A percentile compares a stretch with the other conserved stretches of the same genome.
Evolutionary conservation across 2,329 filamentous ascomycete species (phyloP).

Genomic region (Dendryphion nanum): DNA sequence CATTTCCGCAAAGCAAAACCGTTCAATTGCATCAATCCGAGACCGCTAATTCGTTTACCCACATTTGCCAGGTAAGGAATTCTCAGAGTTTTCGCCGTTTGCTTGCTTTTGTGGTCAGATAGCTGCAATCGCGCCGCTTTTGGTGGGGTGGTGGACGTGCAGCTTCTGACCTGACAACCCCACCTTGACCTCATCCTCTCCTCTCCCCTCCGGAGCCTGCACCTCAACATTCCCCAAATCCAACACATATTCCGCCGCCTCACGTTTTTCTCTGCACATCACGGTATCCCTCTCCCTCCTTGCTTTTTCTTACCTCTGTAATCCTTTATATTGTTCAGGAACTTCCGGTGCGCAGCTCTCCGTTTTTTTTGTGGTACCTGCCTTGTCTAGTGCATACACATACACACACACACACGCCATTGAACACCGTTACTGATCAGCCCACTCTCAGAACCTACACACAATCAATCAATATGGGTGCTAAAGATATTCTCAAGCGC

Average conservation of each 20-base stretch:
- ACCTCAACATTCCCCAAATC: slow-evolving; percentile 2
- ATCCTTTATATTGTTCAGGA: no score
- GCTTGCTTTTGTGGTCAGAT: no score
- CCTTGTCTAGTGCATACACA: no score
- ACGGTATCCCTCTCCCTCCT: slow-evolving; percentile 3
- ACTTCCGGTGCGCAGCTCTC: no score
- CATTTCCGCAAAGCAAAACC: slow-evolving; percentile 11
- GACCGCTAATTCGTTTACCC: no score
- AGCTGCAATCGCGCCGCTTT: no score
- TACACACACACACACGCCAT: no score
- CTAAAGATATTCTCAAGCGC: slow-evolving; percentile 52
- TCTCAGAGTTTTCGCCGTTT: no score
- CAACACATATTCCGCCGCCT: slow-evolving; percentile 1
- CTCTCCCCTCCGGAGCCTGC: slow-evolving; percentile 1
- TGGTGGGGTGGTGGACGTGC: slow-evolving; percentile 9
- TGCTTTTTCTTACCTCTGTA: slow-evolving; percentile 3
- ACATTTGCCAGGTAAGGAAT: no score
- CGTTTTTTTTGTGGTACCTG: no score
- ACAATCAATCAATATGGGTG: slow-evolving; percentile 46
- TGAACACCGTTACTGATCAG: no score
- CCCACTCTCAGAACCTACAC: no score
- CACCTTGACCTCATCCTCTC: slow-evolving; percentile 6
- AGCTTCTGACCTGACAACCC: slow-evolving; percentile 5
- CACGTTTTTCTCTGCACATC: not conserved
- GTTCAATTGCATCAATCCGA: slow-evolving; percentile 18